phyloP scores from a whole-genome alignment of 192 early-diverging fungal species.

The Coemansia sp. region DNA sequence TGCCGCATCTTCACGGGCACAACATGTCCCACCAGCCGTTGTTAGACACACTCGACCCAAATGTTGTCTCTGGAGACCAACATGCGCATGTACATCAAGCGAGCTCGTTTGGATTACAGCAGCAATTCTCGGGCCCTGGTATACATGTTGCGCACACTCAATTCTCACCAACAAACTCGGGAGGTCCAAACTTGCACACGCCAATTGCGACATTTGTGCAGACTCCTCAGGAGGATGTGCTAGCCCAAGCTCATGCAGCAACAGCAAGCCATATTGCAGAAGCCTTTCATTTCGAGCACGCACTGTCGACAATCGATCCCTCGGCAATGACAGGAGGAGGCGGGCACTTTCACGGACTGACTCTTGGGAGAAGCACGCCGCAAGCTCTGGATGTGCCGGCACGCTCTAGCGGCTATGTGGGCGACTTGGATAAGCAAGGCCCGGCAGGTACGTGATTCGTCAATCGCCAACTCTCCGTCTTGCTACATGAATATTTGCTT shows the following conservation, averaged over 20 bases:
- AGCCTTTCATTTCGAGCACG: conserved; percentile 15
- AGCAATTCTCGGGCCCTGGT: conserved; percentile 15
- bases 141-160: conserved; percentile 15
- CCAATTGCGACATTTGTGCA: conserved; percentile 4
- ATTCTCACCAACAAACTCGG: conserved; percentile 11
- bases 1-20: conserved; percentile 4
- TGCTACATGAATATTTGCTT: background rate
- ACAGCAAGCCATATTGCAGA: conserved; percentile 8
- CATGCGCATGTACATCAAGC: conserved; percentile 9
- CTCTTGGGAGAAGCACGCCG: background rate
- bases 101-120: conserved; percentile 22
- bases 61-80: conserved; percentile 6
- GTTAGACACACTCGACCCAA: conserved; percentile 22
- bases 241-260: background rate
- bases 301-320: conserved; percentile 19
- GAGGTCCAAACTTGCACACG: conserved; percentile 1
- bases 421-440: conserved; percentile 26
- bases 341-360: background rate
- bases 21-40: conserved; percentile 10
- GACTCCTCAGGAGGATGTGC: conserved; percentile 3
- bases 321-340: background rate
- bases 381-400: conserved; percentile 8
- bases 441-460: conserved; percentile 11
- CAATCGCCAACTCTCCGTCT: background rate
- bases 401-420: background rate